A percentile compares a stretch with the other conserved stretches of the same genome.
Conservation (phyloP, 2,329 filamentous ascomycete genomes). For the Ceratocystis smalleyi region DNA sequence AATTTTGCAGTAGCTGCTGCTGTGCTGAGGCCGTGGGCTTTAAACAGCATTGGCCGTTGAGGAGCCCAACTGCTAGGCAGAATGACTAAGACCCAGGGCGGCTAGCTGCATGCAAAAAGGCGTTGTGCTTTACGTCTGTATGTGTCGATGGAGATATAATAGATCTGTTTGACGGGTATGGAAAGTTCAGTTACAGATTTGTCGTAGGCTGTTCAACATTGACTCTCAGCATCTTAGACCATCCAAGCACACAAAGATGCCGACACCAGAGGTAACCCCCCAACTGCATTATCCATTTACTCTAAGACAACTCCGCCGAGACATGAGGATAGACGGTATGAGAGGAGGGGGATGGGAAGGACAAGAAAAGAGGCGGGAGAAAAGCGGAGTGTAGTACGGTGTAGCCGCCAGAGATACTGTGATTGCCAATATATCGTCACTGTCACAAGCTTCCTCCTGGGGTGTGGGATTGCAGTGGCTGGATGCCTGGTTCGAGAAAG, state of each 20-base stretch:
- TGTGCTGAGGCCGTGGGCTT: neutral
- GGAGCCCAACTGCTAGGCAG: neutral
- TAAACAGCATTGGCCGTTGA: neutral
- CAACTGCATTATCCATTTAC: conserved; percentile 3
- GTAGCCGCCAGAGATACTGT: conserved; percentile 2
- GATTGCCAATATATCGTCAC: conserved; percentile 6
- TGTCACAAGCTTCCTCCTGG: neutral
- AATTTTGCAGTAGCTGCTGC: neutral
- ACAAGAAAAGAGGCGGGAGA: conserved; percentile 1
- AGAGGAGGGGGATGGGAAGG: neutral
- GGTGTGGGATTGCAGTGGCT: neutral
- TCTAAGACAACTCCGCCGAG: neutral
- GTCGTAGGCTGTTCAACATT: neutral
- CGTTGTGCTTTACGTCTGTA: neutral
- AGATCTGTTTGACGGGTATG: neutral
- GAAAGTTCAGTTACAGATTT: neutral
- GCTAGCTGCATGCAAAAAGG: neutral
- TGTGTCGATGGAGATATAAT: neutral
- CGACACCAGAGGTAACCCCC: neutral
- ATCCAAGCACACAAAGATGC: neutral
- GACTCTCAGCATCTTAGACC: conserved; percentile 4
- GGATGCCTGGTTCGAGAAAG: neutral
- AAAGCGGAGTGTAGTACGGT: neutral
- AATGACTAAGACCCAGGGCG: neutral
- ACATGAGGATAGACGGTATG: neutral